Percentiles rank a stretch among this genome's conserved stretches.
phyloP scores from a whole-genome alignment of 345 rosid species.

The Citrus maxima region DNA sequence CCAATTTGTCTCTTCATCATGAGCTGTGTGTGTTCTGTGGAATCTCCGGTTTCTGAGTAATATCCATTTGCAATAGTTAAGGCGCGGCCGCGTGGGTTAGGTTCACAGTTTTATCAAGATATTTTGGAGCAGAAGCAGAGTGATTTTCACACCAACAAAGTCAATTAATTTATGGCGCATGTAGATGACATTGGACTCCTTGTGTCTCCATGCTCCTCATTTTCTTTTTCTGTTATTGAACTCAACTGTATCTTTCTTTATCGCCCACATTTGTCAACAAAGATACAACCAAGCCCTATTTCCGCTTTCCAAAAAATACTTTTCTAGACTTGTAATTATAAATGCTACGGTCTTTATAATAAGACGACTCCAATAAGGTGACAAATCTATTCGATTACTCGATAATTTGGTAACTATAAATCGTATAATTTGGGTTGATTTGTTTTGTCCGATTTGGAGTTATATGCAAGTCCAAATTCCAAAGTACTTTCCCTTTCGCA shows the following conservation, averaged over 20 bases:
- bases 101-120: not conserved
- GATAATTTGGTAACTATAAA: not conserved
- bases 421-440: not conserved
- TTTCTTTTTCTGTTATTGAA: not conserved
- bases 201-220: not conserved
- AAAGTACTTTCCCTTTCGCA: not conserved
- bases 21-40: not conserved
- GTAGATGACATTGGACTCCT: not conserved
- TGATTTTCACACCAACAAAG: not conserved
- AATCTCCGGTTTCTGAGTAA: not conserved
- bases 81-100: not conserved
- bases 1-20: not conserved
- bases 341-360: not conserved
- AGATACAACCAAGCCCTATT: not conserved
- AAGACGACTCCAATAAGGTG: not conserved
- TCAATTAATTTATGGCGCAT: not conserved
- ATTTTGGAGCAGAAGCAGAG: not conserved
- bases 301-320: not conserved
- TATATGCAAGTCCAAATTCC: not conserved
- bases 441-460: not conserved
- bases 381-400: not conserved
- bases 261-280: not conserved
- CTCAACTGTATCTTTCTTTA: not conserved
- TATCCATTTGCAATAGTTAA: too few relatives aligned
- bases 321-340: too few relatives aligned